Base-by-base conservation (phyloP, 2,329 filamentous ascomycete species). In the Corinectria fuckeliana region DNA sequence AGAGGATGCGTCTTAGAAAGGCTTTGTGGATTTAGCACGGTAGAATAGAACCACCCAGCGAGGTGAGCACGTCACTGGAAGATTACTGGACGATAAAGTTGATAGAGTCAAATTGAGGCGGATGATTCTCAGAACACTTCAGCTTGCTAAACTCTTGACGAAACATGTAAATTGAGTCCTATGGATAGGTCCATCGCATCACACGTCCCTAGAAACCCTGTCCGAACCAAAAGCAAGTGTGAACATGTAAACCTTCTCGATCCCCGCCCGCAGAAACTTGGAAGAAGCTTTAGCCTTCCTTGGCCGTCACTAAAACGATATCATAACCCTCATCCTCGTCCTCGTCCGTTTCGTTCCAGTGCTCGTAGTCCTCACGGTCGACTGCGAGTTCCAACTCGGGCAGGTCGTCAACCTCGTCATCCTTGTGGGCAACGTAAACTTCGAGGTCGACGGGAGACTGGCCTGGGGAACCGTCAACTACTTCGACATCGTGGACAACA, bases 371-470 rank as follows among this genome's bases (percentile, higher is more conserved):
- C 1, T 70, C 66, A 5, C 66, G 50, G 8, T 76, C 72, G 3
- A 77, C 49, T 1, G 64, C 64, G 14, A 76, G 44, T 50, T 76
- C 74, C 30, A 70, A 56, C 48, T 72, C 69, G 0, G 71, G 74
- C 10, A 77, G 47, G 13, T 68, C 53, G 0, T 61, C 60, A 1
- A 63, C 14, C 0, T 74, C 70, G 0, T 70, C 64, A 14, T 71
- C 69, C 13, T 72, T 66, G 2, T 70, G 55, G 1, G 65, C 68
- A 1, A 74, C 25, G 28, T 69, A 76, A 0, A 76, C 62, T 26
- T 75, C 72, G 13, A 77, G 58, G 41, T 76, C 73, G 18, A 72
- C 65, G 2, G 56, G 42, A 1, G 39, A 18, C 3, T 42, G 32
- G 0, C 25, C 50, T 1, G 34, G 16, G 0, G 58, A 21, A 2